These are phyloP conservation scores for Eucalyptus erythrocorys DNA, from an alignment of 345 rosid genomes.

Conservation along the genomic window DNA sequence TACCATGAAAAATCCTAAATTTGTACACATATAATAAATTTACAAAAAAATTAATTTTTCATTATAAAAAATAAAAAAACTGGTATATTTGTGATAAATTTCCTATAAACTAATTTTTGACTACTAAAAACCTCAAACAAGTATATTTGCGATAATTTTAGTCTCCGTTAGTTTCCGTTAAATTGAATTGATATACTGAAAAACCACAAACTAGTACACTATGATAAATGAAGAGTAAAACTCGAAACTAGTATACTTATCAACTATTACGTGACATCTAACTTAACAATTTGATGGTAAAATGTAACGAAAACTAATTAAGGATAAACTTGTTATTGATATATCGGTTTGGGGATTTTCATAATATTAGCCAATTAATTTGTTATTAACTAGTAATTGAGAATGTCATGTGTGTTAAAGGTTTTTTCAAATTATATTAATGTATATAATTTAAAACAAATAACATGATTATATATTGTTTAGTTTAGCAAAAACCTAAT, in stretches of 20 bases:
- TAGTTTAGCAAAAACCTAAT: background rate
- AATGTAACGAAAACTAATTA: too few species aligned
- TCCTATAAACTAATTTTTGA: fast-evolving
- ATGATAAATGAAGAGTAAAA: background rate
- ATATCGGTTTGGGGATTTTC: too few species aligned
- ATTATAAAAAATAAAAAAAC: too few species aligned
- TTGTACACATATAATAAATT: fast-evolving
- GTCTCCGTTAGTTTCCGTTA: too few species aligned
- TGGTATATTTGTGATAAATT: background rate
- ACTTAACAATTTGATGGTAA: too few species aligned
- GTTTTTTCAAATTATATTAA: background rate
- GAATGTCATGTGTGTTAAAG: background rate
- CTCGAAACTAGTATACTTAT: fast-evolving
- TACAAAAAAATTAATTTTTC: fast-evolving
- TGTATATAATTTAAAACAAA: too few species aligned
- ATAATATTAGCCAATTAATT: background rate
- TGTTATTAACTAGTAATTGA: background rate
- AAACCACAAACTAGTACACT: background rate
- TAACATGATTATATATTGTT: too few species aligned
- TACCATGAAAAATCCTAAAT: fast-evolving
- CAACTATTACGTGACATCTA: background rate
- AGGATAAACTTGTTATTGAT: too few species aligned
- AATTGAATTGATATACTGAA: too few species aligned
- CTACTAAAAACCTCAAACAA: background rate
- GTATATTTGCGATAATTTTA: background rate